These are phyloP conservation scores for Tetrahymena thermophila DNA, from an alignment of 73 alveolate genomes.

Conservation along the genomic window DNA sequence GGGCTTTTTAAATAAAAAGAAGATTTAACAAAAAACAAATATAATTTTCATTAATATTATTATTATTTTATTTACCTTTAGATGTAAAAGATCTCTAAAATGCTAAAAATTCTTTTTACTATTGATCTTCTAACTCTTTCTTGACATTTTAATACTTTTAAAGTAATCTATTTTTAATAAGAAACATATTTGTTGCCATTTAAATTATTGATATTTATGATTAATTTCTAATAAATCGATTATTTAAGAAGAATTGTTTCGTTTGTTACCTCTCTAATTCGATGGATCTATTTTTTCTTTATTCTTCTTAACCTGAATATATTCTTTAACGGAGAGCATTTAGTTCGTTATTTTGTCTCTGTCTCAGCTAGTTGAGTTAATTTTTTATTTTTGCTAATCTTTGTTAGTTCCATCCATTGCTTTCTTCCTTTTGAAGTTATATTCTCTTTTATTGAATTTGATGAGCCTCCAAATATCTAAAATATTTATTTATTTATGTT, in stretches of 20 bases:
- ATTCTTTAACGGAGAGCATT: conserved; percentile 44
- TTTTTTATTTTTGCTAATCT: conserved; percentile 37
- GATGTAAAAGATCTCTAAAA: conserved; percentile 26
- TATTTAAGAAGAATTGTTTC: no score
- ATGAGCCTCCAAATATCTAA: conserved; percentile 53
- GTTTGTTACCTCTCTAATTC: conserved; percentile 52
- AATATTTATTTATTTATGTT: not conserved
- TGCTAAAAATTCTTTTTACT: conserved; percentile 24
- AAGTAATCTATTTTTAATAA: conserved; percentile 13
- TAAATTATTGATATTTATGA: no score
- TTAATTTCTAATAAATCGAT: no score
- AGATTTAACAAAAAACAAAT: not conserved
- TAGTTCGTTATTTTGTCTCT: conserved; percentile 41
- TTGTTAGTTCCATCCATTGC: conserved; percentile 23
- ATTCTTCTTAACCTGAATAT: conserved; percentile 39
- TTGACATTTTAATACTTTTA: conserved; percentile 50
- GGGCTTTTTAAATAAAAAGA: not conserved
- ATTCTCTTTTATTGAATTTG: conserved; percentile 27
- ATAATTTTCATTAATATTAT: not conserved
- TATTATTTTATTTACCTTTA: not conserved
- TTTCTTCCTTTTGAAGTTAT: conserved; percentile 16
- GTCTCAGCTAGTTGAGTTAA: conserved; percentile 13
- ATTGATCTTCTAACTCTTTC: conserved; percentile 42
- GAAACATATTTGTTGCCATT: not conserved
- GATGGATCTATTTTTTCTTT: conserved; percentile 26